Evolutionary conservation across 768 basidiomycete genomes (phyloP), one percentile per base, ranked within the genome.

Genomic region (Kwoniella sp.): DNA sequence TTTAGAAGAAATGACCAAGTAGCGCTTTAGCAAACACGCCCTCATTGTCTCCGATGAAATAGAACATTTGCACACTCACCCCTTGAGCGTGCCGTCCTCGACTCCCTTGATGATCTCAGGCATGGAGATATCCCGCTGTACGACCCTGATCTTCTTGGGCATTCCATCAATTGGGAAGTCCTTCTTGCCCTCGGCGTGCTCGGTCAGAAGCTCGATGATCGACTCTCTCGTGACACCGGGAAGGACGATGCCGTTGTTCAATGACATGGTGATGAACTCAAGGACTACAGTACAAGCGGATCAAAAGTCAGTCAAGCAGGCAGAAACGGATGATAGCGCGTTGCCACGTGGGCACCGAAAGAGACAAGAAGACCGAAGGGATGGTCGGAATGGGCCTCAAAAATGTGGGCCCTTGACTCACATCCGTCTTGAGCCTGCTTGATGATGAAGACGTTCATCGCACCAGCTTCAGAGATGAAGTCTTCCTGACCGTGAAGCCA

Each of bases 391-490:
- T n/a, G n/a, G n/a, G n/a, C n/a, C n/a, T n/a, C n/a, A n/a, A n/a
- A n/a, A n/a, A n/a, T n/a, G n/a, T n/a, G n/a, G n/a, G n/a, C n/a
- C n/a, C n/a, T n/a, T n/a, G n/a, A 72, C 72, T 65, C 55, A 73
- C 72, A 67, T 22, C 74, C 72, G 51, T 76, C 72, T 26, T 49
- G 24, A n/a, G 74, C 72, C 58, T 76, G 58, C 46, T 76, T 76
- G 70, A 76, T 70, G 59, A 76, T 73, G 36, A 61, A 73, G 1
- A 76, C 69, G 55, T 76, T 76, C 74, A 76, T 76, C 1, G 70
- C 74, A 30, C 74, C 74, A 15, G 74, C 74, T 64, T 76, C 74
- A 7, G 70, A 72, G 54, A 76, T 68, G 58, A 63, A 76, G 51
- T 76, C 74, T 46, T 73, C 70, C 25, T 72, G 44, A 22, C 63